phyloP scores from a whole-genome alignment of 108 stramenopile genomes.

The Pseudonitzschia multiseries region DNA sequence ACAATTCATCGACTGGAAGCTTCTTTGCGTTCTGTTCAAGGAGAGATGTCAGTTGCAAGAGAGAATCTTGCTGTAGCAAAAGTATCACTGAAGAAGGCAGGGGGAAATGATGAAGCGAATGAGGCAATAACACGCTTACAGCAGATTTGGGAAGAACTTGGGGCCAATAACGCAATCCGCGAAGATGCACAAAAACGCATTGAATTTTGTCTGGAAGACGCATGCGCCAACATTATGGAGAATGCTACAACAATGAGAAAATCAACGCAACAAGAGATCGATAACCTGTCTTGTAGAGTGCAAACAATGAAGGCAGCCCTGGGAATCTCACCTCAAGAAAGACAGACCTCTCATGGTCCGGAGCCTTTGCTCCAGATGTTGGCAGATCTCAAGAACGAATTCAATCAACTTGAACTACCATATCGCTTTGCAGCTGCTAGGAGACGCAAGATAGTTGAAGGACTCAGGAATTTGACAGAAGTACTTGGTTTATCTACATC shows the following conservation, averaged over 20 bases:
- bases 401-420: constrained; percentile 33
- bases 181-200: constrained; percentile 46
- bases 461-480: constrained; percentile 19
- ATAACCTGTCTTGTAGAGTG: constrained; percentile 23
- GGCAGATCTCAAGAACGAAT: constrained; percentile 27
- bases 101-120: constrained; percentile 39
- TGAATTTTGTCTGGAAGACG: constrained; percentile 57
- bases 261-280: constrained; percentile 36
- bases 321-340: constrained; percentile 16
- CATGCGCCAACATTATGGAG: constrained; percentile 48
- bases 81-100: constrained; percentile 40
- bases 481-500: constrained; percentile 21
- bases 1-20: constrained; percentile 42
- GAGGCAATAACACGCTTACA: constrained; percentile 51
- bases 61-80: constrained; percentile 55
- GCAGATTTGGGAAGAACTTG: constrained; percentile 56
- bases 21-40: constrained; percentile 14
- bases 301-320: constrained; percentile 43
- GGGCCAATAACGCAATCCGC: constrained; percentile 46
- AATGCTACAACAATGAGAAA: constrained; percentile 50
- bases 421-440: constrained; percentile 40
- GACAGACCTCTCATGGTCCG: background rate
- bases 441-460: constrained; percentile 36
- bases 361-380: constrained; percentile 36
- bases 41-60: constrained; percentile 29